phyloP scores from a whole-genome alignment of 129 eudicot genomes.

The Calendula officinalis region DNA sequence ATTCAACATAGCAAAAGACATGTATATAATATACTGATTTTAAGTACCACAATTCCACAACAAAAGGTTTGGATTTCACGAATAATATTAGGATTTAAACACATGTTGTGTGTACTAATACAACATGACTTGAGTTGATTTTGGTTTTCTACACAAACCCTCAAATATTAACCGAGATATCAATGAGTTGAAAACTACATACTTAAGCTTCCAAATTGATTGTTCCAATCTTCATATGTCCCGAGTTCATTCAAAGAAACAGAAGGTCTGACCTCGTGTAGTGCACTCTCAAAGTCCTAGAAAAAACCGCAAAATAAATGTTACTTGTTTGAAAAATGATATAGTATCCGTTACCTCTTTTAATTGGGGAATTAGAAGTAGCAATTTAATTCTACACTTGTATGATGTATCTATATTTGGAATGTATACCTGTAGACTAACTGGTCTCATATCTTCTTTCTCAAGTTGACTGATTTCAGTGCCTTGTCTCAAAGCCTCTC shows the following conservation, averaged over 20 bases:
- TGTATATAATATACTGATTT: neutral
- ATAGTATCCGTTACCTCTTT: no score
- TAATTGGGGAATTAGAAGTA: neutral
- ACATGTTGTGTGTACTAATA: neutral
- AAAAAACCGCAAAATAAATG: neutral
- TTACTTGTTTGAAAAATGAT: no score
- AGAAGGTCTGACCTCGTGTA: conserved; percentile 88
- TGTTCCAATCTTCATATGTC: conserved; percentile 77
- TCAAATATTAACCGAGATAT: neutral
- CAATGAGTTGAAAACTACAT: conserved; percentile 10
- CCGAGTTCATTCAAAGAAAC: conserved; percentile 75
- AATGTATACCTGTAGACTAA: conserved; percentile 58
- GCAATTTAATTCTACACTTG: neutral
- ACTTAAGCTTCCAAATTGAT: conserved; percentile 74
- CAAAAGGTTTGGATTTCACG: neutral
- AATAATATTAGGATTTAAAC: neutral
- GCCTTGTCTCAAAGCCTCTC: conserved; percentile 81
- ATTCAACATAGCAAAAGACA: neutral
- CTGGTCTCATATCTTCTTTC: conserved; percentile 91
- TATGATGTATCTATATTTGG: neutral
- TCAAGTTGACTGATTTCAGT: conserved; percentile 66
- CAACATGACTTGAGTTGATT: neutral
- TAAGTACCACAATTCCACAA: neutral
- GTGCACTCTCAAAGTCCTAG: conserved; percentile 41
- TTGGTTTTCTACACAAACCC: neutral